Conservation (phyloP, 2,329 filamentous ascomycete genomes). For the Ophiocordyceps camponoti-floridani region DNA sequence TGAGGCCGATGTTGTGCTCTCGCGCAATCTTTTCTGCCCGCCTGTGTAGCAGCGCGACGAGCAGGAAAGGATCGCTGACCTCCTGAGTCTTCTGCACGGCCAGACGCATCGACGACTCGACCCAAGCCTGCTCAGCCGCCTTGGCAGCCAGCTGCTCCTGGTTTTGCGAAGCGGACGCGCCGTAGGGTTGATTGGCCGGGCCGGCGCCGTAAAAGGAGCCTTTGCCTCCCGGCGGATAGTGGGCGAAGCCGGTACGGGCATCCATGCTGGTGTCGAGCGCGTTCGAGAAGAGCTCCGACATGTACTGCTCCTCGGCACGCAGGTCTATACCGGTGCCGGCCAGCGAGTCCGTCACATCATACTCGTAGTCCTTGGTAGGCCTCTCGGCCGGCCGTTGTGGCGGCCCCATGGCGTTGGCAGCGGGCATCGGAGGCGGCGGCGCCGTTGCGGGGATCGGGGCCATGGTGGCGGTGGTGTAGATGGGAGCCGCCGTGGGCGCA, state of each 20-base stretch:
- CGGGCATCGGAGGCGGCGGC: constrained; percentile 8
- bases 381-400: constrained; percentile 44
- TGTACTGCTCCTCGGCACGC: constrained; percentile 67
- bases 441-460: constrained; percentile 9
- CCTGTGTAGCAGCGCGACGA: constrained; percentile 41
- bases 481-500: constrained; percentile 6
- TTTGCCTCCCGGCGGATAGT: constrained; percentile 34
- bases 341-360: constrained; percentile 70
- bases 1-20: constrained; percentile 38
- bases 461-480: constrained; percentile 14
- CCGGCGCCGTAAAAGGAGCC: constrained; percentile 46
- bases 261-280: constrained; percentile 25
- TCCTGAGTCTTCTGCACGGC: constrained; percentile 48
- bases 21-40: constrained; percentile 38
- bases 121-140: constrained; percentile 46
- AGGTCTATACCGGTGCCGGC: constrained; percentile 76
- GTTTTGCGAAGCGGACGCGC: constrained; percentile 21
- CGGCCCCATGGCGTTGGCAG: constrained; percentile 29
- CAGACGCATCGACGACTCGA: constrained; percentile 42
- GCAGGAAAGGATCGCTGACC: constrained; percentile 55
- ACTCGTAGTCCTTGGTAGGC: constrained; percentile 41
- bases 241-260: constrained; percentile 29
- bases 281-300: constrained; percentile 48
- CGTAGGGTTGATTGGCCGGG: constrained; percentile 43
- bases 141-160: constrained; percentile 51